Evolutionary conservation across 2,329 filamentous ascomycete species (phyloP).

Genomic region (Lachnellula suecica): DNA sequence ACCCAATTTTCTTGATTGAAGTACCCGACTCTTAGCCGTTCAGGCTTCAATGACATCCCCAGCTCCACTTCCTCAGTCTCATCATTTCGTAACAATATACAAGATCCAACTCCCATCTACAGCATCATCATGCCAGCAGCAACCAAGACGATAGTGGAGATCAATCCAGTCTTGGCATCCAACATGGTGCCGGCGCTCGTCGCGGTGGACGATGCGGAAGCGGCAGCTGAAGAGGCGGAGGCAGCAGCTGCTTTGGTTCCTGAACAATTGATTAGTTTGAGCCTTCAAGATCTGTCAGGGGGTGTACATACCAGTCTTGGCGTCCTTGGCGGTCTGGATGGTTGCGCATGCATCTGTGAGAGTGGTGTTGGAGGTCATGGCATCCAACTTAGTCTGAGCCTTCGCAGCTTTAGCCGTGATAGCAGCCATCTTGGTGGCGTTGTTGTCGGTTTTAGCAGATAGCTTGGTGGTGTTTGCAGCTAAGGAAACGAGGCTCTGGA

Average conservation of each 20-base stretch:
- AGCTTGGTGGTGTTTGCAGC: constrained; percentile 34
- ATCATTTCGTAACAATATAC: not conserved
- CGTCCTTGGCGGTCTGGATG: constrained; percentile 4
- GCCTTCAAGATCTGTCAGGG: not conserved
- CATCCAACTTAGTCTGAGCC: constrained; percentile 30
- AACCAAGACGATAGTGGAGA: constrained; percentile 18
- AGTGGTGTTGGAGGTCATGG: constrained; percentile 36
- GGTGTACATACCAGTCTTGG: constrained; percentile 11
- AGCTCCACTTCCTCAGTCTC: not conserved
- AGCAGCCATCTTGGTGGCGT: constrained; percentile 35
- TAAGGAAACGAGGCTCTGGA: constrained; percentile 26
- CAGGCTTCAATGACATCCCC: not conserved
- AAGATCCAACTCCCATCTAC: constrained; percentile 3
- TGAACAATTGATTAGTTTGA: constrained; percentile 1
- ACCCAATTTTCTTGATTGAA: not conserved
- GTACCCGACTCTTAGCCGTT: not conserved
- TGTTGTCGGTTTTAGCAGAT: constrained; percentile 34
- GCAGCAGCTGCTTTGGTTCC: constrained; percentile 13
- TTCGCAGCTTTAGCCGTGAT: constrained; percentile 34
- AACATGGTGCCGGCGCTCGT: constrained; percentile 13
- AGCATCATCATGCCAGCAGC: constrained; percentile 22
- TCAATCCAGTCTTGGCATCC: constrained; percentile 15
- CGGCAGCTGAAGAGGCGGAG: constrained; percentile 5
- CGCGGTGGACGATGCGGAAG: constrained; percentile 6
- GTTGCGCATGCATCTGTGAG: constrained; percentile 23